Percentiles rank a stretch among this genome's conserved stretches.
Conservation (phyloP, 1,284 basidiomycete species). For the Agroathelia rolfsii region DNA sequence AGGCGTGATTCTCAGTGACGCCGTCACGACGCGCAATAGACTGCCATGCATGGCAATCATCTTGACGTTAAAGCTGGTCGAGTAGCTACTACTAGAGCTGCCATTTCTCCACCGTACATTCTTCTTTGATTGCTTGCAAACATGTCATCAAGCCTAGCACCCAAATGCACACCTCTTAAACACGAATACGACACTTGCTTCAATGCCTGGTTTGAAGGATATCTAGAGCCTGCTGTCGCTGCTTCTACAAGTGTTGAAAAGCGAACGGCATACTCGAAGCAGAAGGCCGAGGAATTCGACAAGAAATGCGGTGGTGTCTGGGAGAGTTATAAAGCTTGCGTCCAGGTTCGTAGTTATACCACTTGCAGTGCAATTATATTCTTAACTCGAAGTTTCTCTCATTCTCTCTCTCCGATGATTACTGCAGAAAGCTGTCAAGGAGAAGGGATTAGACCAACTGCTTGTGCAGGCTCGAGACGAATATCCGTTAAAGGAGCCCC, state of each 20-base stretch:
- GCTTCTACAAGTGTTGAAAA: slow-evolving; percentile 24
- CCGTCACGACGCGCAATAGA: too few relatives aligned
- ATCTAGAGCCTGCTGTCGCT: slow-evolving; percentile 69
- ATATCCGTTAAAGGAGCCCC: slow-evolving; percentile 64
- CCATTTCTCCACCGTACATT: too few relatives aligned
- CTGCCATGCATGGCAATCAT: too few relatives aligned
- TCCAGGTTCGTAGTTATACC: slow-evolving; percentile 43
- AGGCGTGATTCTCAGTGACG: too few relatives aligned
- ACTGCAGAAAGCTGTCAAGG: slow-evolving; percentile 76
- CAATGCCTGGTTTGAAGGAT: slow-evolving; percentile 94
- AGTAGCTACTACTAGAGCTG: too few relatives aligned
- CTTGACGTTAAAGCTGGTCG: too few relatives aligned
- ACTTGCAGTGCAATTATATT: neutral
- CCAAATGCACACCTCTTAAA: slow-evolving; percentile 84
- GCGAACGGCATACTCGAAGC: slow-evolving; percentile 31
- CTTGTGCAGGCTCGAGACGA: slow-evolving; percentile 76
- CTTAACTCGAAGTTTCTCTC: slow-evolving; percentile 4
- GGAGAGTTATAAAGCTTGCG: slow-evolving; percentile 69
- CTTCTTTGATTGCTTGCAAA: too few relatives aligned
- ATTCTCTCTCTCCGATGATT: too few relatives aligned
- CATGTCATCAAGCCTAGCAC: slow-evolving; percentile 67
- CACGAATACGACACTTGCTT: slow-evolving; percentile 89
- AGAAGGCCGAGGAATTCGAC: slow-evolving; percentile 76
- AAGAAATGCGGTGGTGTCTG: slow-evolving; percentile 74
- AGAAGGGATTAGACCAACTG: slow-evolving; percentile 67